Conservation (phyloP, 352 stramenopile species). For the Aphanomyces invadans region DNA sequence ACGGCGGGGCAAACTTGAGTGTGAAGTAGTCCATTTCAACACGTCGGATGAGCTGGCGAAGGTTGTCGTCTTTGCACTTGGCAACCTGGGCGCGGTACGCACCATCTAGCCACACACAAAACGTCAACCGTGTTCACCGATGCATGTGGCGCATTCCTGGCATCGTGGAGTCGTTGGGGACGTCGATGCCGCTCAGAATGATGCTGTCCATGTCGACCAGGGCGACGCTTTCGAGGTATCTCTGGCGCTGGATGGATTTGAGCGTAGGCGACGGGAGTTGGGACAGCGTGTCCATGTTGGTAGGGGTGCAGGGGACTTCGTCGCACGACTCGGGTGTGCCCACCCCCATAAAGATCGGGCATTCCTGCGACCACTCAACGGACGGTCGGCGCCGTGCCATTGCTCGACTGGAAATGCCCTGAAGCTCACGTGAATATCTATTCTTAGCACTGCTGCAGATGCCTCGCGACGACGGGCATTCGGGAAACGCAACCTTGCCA, state of each 20-base stretch:
- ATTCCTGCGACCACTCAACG: not conserved
- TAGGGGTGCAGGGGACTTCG: not conserved
- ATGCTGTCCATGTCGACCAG: not conserved
- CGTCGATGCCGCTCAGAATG: not conserved
- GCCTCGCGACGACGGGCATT: no score
- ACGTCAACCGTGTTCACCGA: not conserved
- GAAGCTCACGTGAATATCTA: not conserved
- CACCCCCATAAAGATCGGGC: not conserved
- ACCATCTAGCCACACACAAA: not conserved
- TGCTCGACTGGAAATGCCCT: not conserved
- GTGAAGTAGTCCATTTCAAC: constrained; percentile 36
- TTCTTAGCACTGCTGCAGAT: not conserved
- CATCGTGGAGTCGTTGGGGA: not conserved
- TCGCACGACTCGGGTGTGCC: not conserved
- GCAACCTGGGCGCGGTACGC: not conserved
- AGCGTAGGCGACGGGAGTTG: not conserved
- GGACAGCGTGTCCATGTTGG: not conserved
- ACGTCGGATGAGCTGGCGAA: constrained; percentile 35
- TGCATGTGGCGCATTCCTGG: not conserved
- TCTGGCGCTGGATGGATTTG: not conserved
- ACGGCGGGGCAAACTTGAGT: constrained; percentile 33
- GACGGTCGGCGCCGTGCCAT: not conserved
- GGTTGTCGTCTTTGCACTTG: constrained; percentile 9
- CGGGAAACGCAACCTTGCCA: not conserved
- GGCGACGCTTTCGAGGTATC: not conserved